Base-by-base conservation (phyloP, 192 early-diverging fungal species). In the Kickxella alabastrina region DNA sequence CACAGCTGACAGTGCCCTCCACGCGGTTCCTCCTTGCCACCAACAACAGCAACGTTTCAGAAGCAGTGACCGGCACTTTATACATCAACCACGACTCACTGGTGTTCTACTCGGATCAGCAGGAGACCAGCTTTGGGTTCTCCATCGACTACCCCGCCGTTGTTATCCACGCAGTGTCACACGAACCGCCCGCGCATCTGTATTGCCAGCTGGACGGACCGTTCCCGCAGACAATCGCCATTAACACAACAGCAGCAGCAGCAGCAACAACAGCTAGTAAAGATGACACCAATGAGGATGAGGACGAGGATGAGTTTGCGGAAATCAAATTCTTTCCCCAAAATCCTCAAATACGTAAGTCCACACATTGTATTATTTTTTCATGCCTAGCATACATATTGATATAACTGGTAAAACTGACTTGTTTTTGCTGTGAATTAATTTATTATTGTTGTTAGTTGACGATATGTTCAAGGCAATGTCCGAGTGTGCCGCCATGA, bases 171-270 rank as follows among this genome's bases (percentile, higher is more conserved):
- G 68, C 68, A 9, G 34, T 63, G 12, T 62, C 60, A 2, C 54
- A 29, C 25, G 45, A 22, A n/a, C 1, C 10, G n/a, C 26, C 37
- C 2, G 26, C 28, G 4, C 49, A 63, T n/a, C 29, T 71, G 42
- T 71, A 71, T 41, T 71, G 68, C 43, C 68, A 71, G 52, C 47
- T 71, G 17, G 61, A 59, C 18, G 38, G 52, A 8, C 41, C 34
- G 15, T 55, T 71, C 22, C 69, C 57, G 1, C 54, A 41, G 10
- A 26, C 43, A 8, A 32, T 6, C 31, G 31, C 31, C 31, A 6
- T 32, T 6, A 32, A 6, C 6, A 32, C 31, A 12, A 32, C 12
- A 12, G 12, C 12, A 12, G 31, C 31, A 32, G 12, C 12, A 12
- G 6, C 31, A 32, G 31, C 31, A 12, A 32, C 12, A 12, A 6